A percentile compares a stretch with the other conserved stretches of the same genome.
These are phyloP conservation scores for Metschnikowia peoriensis DNA, from an alignment of 805 yeast genomes.

Conservation along the genomic window DNA sequence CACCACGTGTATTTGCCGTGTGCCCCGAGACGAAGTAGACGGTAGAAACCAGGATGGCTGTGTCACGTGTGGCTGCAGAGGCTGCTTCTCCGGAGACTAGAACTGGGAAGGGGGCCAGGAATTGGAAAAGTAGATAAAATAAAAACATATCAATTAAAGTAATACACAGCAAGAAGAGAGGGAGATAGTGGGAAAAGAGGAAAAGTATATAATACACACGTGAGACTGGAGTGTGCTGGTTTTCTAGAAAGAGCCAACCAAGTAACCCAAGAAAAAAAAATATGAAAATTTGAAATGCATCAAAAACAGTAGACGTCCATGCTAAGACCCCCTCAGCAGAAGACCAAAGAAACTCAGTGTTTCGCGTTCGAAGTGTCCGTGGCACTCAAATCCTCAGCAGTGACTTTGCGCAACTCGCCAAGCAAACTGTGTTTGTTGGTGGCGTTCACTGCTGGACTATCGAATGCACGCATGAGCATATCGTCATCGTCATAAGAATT, in stretches of 20 bases:
- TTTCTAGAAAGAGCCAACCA: background rate
- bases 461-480: conserved; percentile 42
- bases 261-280: background rate
- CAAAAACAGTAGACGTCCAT: background rate
- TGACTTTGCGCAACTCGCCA: conserved; percentile 14
- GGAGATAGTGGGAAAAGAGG: background rate
- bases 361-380: background rate
- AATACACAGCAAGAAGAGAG: conserved; percentile 5
- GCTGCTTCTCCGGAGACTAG: conserved; percentile 71
- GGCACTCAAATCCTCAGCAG: background rate
- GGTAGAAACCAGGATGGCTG: conserved; percentile 44
- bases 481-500: conserved; percentile 47
- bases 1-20: conserved; percentile 80
- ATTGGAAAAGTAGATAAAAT: too few relatives aligned
- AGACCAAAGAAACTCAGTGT: conserved; percentile 3
- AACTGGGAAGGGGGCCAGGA: background rate
- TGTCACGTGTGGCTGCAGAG: conserved; percentile 80
- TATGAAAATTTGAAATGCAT: background rate
- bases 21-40: conserved; percentile 59
- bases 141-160: background rate
- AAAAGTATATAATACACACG: background rate
- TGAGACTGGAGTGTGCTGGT: background rate
- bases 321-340: background rate
- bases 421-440: conserved; percentile 9
- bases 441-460: conserved; percentile 21